phyloP scores from a whole-genome alignment of 2,329 filamentous ascomycete genomes.

The Pseudocercospora crystallina region DNA sequence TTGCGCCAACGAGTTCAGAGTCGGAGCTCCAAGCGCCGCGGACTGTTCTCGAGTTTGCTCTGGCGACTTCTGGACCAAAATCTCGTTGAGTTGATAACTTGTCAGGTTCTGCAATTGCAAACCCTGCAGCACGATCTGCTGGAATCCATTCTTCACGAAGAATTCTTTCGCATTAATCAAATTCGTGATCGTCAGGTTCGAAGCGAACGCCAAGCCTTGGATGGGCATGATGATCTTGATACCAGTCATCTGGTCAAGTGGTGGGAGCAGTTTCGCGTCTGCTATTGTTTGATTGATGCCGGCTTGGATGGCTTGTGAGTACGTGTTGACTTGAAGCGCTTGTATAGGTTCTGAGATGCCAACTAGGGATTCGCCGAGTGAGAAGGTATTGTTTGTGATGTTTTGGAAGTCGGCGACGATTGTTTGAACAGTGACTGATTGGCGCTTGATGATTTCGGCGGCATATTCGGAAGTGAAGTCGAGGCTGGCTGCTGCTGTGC shows the following conservation, averaged over 20 bases:
- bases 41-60: slow-evolving; percentile 1
- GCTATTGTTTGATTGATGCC: slow-evolving; percentile 2
- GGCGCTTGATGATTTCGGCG: slow-evolving; percentile 5
- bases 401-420: slow-evolving; percentile 5
- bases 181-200: slow-evolving; percentile 1
- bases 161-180: slow-evolving; percentile 1
- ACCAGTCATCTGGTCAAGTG: background rate
- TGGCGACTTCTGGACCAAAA: slow-evolving; percentile 1
- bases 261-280: slow-evolving; percentile 1
- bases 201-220: background rate
- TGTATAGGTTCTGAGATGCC: slow-evolving; percentile 1
- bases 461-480: background rate
- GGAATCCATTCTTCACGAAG: slow-evolving; percentile 2
- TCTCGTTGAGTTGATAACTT: slow-evolving; percentile 3
- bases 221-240: slow-evolving; percentile 4
- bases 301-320: background rate
- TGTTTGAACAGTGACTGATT: slow-evolving; percentile 1
- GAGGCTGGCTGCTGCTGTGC: slow-evolving; percentile 3
- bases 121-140: background rate
- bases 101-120: slow-evolving; percentile 6
- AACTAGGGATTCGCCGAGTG: background rate
- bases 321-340: slow-evolving; percentile 2
- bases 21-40: background rate
- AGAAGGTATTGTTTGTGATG: slow-evolving; percentile 5
- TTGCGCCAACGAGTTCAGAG: slow-evolving; percentile 2